Conservation (phyloP, 1,284 basidiomycete species). For the Boletus hoseneyae region DNA sequence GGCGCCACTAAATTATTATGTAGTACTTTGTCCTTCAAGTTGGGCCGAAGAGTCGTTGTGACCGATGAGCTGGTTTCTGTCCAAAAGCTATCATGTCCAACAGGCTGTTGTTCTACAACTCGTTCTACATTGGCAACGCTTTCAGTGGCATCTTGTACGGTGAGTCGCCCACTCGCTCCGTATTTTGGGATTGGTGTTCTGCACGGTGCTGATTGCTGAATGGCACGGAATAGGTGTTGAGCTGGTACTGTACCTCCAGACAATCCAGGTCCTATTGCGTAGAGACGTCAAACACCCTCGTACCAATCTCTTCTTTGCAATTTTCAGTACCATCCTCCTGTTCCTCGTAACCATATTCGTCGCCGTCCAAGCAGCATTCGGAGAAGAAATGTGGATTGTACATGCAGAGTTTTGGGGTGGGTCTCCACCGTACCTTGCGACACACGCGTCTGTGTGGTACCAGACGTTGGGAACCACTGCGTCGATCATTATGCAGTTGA, state of each 20-base stretch:
- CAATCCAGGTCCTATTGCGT: background rate
- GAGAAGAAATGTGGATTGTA: slow-evolving; percentile 12
- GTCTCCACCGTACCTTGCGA: background rate
- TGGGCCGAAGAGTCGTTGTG: no score
- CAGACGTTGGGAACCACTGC: slow-evolving; percentile 8
- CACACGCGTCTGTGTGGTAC: slow-evolving; percentile 16
- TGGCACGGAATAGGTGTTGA: slow-evolving; percentile 12
- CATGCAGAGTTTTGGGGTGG: slow-evolving; percentile 7
- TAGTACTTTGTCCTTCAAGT: no score
- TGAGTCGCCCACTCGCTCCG: background rate
- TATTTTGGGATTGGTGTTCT: background rate
- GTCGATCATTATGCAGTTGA: slow-evolving; percentile 9
- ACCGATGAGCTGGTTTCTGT: no score
- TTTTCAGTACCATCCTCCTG: slow-evolving; percentile 10
- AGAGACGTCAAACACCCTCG: background rate
- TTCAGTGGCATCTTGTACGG: slow-evolving; percentile 12
- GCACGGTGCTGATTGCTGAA: no score
- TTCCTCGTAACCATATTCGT: background rate
- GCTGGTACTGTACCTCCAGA: slow-evolving; percentile 6
- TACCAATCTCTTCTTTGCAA: slow-evolving; percentile 1
- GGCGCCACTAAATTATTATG: no score
- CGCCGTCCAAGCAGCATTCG: slow-evolving; percentile 1
- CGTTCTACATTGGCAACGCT: slow-evolving; percentile 12
- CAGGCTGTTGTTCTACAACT: no score
- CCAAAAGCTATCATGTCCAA: no score